phyloP scores from a whole-genome alignment of 768 basidiomycete species.

The Naganishia vishniacii region DNA sequence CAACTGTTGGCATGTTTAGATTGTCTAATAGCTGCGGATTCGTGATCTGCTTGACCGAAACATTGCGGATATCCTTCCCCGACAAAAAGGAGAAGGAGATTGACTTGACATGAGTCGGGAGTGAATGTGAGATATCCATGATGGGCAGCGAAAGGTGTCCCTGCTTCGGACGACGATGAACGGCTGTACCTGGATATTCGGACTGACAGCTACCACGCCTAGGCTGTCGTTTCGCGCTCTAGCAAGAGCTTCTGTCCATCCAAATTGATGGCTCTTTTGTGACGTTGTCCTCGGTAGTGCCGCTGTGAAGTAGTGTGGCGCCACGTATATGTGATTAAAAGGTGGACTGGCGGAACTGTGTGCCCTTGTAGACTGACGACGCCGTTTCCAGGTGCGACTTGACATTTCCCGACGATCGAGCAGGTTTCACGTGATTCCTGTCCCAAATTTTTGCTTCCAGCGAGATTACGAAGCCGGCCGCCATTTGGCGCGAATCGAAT shows the following conservation, averaged over 20 bases:
- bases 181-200: no score
- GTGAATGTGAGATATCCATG: conserved; percentile 83
- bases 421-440: conserved; percentile 7
- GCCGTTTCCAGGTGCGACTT: not conserved
- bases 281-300: not conserved
- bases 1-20: conserved; percentile 80
- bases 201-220: conserved; percentile 15
- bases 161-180: not conserved
- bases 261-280: conserved; percentile 18
- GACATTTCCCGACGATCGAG: not conserved
- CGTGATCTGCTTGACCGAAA: conserved; percentile 95
- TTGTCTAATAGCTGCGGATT: conserved; percentile 91
- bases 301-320: not conserved
- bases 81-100: conserved; percentile 91
- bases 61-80: conserved; percentile 76
- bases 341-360: not conserved
- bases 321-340: not conserved
- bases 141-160: not conserved
- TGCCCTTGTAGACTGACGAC: not conserved
- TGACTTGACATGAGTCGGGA: conserved; percentile 76
- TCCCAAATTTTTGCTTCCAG: conserved; percentile 4
- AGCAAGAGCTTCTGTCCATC: conserved; percentile 6
- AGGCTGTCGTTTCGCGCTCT: conserved; percentile 15
- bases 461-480: not conserved
- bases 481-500: no score